Conservation (phyloP, 768 basidiomycete genomes). For the Suillus subaureus region DNA sequence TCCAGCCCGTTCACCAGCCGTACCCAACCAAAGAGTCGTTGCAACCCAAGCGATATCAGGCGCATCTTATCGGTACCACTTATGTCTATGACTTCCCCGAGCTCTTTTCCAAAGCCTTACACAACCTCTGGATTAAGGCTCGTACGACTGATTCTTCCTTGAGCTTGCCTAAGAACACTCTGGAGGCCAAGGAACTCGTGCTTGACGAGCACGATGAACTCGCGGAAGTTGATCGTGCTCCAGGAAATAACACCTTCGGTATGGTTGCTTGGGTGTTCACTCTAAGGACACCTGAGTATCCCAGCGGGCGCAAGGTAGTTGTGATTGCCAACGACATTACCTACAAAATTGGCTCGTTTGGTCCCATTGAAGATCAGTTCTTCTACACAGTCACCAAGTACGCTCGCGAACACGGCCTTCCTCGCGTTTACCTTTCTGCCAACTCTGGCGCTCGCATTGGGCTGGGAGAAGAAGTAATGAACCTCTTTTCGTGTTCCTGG, state of each 20-base stretch:
- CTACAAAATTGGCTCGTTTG: conserved; percentile 97
- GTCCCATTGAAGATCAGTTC: conserved; percentile 93
- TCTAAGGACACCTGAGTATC: conserved; percentile 89
- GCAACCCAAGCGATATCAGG: conserved; percentile 98
- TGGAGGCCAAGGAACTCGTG: conserved; percentile 89
- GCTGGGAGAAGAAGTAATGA: conserved; percentile 88
- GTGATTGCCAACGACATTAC: conserved; percentile 99
- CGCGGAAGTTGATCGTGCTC: conserved; percentile 86
- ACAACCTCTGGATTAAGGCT: conserved; percentile 86
- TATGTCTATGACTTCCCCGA: conserved; percentile 99
- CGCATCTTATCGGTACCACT: conserved; percentile 96
- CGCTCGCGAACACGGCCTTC: conserved; percentile 84
- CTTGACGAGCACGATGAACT: conserved; percentile 92
- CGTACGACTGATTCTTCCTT: conserved; percentile 65
- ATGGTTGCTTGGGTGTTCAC: conserved; percentile 99
- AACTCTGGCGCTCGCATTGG: conserved; percentile 99
- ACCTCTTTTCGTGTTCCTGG: conserved; percentile 92
- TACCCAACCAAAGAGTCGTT: conserved; percentile 98
- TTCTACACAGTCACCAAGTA: conserved; percentile 95
- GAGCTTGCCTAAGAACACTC: conserved; percentile 71
- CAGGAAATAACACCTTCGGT: conserved; percentile 93
- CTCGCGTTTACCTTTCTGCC: conserved; percentile 96
- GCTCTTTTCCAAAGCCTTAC: conserved; percentile 95
- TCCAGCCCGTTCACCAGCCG: conserved; percentile 90
- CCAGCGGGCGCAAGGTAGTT: conserved; percentile 82